Evolutionary conservation across 2,329 filamentous ascomycete genomes (phyloP), one percentile per base, ranked within the genome.

Genomic region (Sclerotinia glacialis): DNA sequence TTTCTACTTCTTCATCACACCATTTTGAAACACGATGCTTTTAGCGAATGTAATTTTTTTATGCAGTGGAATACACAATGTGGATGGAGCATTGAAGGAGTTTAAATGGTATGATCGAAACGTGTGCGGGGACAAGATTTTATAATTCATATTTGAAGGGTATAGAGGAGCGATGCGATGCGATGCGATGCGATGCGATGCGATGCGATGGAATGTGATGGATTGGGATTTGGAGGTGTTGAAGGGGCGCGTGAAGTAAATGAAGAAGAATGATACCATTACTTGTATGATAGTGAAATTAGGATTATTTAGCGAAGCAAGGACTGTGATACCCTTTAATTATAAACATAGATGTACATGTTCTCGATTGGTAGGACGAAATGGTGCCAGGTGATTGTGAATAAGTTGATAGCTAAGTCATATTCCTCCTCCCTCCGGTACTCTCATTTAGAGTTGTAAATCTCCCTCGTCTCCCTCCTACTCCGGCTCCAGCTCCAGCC

Each of bases 251-350:
- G 42, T 11, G 47, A 37, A 53, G 34, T 42, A 16, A 46, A 61
- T 8, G 64, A 52, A 50, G 46, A 44, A 50, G 63, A 65, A 65
- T 34, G 64, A 66, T 66, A 66, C 64, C 64, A 61, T 66, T 66
- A 53, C 53, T 53, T 66, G 64, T 66, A 66, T 66, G 64, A 66
- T 66, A 66, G 46, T 37, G 53, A 37, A 50, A 21, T 42, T 31
- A 65, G 53, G 53, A 65, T 59, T 66, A 52, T 23, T 61, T 65
- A 28, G 42, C 31, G 31, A 31, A 23, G 28, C 26, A 14, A 61
- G 62, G 64, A 66, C 40, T 66, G 55, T 66, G 64, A 66, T 66
- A 66, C 64, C 64, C 64, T 62, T 31, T 63, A 54, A 40, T 23
- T 63, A 40, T 40, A 42, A 40, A 40, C 47, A 63, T 21, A 28